phyloP scores from a whole-genome alignment of 768 basidiomycete species.

The Mycena chlorophos region DNA sequence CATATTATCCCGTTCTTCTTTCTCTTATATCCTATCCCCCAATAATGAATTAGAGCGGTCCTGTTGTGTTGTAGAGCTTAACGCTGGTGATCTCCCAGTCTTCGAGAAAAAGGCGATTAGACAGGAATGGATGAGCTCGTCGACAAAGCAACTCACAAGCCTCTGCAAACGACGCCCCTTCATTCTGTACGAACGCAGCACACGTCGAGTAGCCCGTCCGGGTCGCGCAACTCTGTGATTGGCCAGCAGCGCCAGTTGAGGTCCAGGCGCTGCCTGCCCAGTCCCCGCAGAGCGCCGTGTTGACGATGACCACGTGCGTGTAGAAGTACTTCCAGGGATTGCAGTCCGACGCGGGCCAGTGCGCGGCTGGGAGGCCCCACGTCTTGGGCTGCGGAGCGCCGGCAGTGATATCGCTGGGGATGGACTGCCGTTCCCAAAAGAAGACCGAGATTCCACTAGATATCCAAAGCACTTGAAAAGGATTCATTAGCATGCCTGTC shows the following conservation, averaged over 20 bases:
- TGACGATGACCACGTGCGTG: slow-evolving; percentile 76
- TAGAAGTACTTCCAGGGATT: slow-evolving; percentile 78
- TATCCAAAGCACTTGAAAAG: slow-evolving; percentile 87
- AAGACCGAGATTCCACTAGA: slow-evolving; percentile 71
- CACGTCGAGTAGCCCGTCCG: slow-evolving; percentile 83
- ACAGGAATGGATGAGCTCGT: slow-evolving; percentile 7
- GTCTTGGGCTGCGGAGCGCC: slow-evolving; percentile 68
- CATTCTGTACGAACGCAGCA: slow-evolving; percentile 70
- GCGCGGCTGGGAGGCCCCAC: slow-evolving; percentile 80
- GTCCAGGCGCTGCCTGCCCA: slow-evolving; percentile 89
- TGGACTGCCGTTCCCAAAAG: slow-evolving; percentile 75
- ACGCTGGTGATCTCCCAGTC: slow-evolving; percentile 84
- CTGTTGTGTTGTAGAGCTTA: slow-evolving; percentile 52
- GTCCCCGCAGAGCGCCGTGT: slow-evolving; percentile 83
- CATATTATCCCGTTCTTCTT: neutral
- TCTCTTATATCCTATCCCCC: neutral
- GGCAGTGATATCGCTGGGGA: slow-evolving; percentile 76
- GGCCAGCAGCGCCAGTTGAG: slow-evolving; percentile 72
- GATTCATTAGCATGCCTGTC: no score
- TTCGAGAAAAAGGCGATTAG: slow-evolving; percentile 30
- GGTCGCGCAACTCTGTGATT: slow-evolving; percentile 81
- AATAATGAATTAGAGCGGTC: neutral
- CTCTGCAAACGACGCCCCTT: slow-evolving; percentile 67
- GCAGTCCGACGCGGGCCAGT: slow-evolving; percentile 75
- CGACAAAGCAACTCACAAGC: slow-evolving; percentile 64